phyloP scores from a whole-genome alignment of 2,329 filamentous ascomycete genomes.

The Macrophomina tecta region DNA sequence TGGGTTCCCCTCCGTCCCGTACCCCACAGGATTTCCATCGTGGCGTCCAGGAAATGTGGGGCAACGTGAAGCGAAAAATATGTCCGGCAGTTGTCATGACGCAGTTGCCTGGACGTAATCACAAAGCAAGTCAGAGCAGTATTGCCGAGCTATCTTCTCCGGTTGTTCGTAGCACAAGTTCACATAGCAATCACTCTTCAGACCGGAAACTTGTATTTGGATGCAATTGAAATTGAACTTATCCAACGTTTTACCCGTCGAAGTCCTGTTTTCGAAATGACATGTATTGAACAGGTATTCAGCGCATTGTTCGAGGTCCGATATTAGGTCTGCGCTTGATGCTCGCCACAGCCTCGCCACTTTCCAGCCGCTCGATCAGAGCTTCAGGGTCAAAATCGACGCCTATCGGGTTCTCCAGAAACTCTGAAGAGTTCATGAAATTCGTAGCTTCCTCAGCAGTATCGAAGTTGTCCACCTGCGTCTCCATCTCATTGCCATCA shows the following conservation, averaged over 20 bases:
- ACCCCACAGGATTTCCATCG: neutral
- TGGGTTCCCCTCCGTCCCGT: neutral
- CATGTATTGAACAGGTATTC: neutral
- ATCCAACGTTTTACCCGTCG: too few species aligned
- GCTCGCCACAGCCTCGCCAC: conserved; percentile 31
- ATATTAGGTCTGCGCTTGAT: neutral
- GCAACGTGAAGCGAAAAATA: neutral
- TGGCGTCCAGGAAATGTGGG: neutral
- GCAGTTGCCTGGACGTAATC: too few species aligned
- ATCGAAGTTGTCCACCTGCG: conserved; percentile 46
- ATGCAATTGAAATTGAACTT: too few species aligned
- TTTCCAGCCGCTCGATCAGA: conserved; percentile 38
- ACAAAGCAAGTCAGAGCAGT: too few species aligned
- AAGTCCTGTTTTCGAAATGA: too few species aligned
- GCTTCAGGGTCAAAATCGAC: conserved; percentile 55
- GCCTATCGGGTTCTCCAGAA: conserved; percentile 52
- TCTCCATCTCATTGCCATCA: conserved; percentile 57
- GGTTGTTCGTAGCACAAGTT: too few species aligned
- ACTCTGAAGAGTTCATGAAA: conserved; percentile 48
- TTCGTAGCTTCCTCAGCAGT: conserved; percentile 40
- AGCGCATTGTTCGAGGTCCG: neutral
- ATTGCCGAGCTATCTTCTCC: too few species aligned
- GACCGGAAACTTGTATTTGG: too few species aligned
- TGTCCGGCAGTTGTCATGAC: neutral
- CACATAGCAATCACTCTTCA: too few species aligned